Evolutionary conservation across 352 stramenopile species (phyloP).

Genomic region (Aphanomyces astaci): DNA sequence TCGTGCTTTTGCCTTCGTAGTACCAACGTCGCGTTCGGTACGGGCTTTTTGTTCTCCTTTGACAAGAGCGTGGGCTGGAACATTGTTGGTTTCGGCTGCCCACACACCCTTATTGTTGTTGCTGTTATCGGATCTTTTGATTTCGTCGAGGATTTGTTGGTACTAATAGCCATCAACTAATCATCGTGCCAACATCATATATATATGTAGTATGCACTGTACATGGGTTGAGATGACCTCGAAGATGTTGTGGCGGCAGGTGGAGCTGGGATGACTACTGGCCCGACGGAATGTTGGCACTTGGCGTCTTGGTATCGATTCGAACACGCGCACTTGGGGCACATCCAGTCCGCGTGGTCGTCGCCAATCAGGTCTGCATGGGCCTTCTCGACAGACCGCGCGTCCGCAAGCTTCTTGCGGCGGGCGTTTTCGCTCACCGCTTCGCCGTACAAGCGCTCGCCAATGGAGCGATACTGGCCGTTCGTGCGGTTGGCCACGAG

Average conservation of each 20-base stretch:
- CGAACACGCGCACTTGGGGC: constrained; percentile 57
- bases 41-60: constrained; percentile 11
- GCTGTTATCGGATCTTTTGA: not conserved
- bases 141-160: not conserved
- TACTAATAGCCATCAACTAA: too few species aligned
- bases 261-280: not conserved
- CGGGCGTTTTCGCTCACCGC: constrained; percentile 57
- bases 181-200: too few species aligned
- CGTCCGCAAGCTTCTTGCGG: constrained; percentile 41
- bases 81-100: constrained; percentile 47
- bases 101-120: constrained; percentile 30
- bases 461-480: constrained; percentile 52
- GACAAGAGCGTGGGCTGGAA: constrained; percentile 63
- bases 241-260: not conserved
- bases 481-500: constrained; percentile 46
- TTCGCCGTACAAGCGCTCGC: constrained; percentile 66
- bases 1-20: constrained; percentile 43
- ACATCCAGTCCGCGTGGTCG: constrained; percentile 65
- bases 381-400: constrained; percentile 24
- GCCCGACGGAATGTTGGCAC: constrained; percentile 47
- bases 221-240: not conserved
- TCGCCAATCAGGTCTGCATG: constrained; percentile 29
- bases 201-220: too few species aligned
- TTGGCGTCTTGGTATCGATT: constrained; percentile 48
- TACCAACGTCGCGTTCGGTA: not conserved